Percentiles rank a stretch among this genome's conserved stretches.
These are phyloP conservation scores for Rhododendron ovatum DNA, from an alignment of 148 eudicot species.

Conservation along the genomic window DNA sequence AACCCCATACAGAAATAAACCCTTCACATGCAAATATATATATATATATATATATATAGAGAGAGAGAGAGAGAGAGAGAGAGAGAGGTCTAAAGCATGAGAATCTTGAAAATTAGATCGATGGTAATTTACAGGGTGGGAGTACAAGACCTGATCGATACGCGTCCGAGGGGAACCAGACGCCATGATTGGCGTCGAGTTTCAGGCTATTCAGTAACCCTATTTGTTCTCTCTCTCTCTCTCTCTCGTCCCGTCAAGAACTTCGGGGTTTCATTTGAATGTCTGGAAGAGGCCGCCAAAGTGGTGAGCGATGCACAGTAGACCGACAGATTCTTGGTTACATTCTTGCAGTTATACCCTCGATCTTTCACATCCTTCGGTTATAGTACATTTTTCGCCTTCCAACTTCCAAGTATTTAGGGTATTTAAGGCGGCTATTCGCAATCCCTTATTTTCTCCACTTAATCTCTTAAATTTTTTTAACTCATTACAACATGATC, in stretches of 20 bases:
- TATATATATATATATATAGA: neutral
- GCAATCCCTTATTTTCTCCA: too few relatives aligned
- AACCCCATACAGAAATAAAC: neutral
- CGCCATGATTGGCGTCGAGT: conserved; percentile 37
- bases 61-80: neutral
- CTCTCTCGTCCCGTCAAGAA: neutral
- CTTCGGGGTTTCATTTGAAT: neutral
- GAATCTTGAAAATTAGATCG: neutral
- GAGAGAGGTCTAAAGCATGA: neutral
- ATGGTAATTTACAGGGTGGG: neutral
- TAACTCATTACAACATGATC: too few relatives aligned
- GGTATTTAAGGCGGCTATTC: too few relatives aligned
- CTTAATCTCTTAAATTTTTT: too few relatives aligned
- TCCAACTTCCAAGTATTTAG: too few relatives aligned
- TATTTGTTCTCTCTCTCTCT: neutral
- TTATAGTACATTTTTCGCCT: too few relatives aligned
- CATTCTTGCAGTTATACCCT: neutral
- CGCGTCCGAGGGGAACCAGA: conserved; percentile 57
- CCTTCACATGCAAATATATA: neutral
- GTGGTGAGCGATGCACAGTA: neutral
- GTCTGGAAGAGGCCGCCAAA: neutral
- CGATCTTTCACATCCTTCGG: neutral
- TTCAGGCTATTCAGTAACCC: neutral
- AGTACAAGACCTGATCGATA: conserved; percentile 61
- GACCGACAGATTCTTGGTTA: neutral